Percentiles rank a stretch among this genome's conserved stretches.
Conservation (phyloP, 352 stramenopile species). For the Globisporangium splendens region DNA sequence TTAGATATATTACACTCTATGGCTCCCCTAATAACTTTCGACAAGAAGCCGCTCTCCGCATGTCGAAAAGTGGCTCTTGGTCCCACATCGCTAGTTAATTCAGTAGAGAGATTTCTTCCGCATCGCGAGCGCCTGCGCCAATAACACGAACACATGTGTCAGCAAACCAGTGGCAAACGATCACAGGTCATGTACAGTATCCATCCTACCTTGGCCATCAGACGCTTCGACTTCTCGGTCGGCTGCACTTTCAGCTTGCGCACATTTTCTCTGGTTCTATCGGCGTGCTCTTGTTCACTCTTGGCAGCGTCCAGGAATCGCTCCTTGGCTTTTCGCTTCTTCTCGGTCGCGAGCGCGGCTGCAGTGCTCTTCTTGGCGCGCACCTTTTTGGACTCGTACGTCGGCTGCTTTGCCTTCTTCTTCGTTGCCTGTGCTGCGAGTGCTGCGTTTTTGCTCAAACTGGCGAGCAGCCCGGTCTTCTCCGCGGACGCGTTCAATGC, state of each 20-base stretch:
- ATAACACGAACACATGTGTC: not conserved
- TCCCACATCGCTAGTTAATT: slow-evolving; percentile 9
- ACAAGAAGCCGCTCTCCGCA: not conserved
- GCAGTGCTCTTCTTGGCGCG: slow-evolving; percentile 20
- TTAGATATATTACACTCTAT: no score
- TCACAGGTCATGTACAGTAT: not conserved
- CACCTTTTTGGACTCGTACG: slow-evolving; percentile 16
- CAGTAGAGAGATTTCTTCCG: slow-evolving; percentile 39
- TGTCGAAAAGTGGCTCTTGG: no score
- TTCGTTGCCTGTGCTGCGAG: not conserved
- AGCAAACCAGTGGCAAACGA: not conserved
- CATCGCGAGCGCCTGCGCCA: slow-evolving; percentile 33
- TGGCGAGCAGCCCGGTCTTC: slow-evolving; percentile 1
- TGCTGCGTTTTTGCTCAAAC: slow-evolving; percentile 12
- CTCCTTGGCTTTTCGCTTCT: slow-evolving; percentile 26
- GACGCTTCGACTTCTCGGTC: slow-evolving; percentile 53
- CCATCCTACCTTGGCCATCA: slow-evolving; percentile 57
- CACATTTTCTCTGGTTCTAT: slow-evolving; percentile 58
- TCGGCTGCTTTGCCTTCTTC: slow-evolving; percentile 25
- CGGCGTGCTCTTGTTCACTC: slow-evolving; percentile 41
- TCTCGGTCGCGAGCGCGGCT: slow-evolving; percentile 2
- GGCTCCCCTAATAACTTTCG: no score
- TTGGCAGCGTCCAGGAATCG: slow-evolving; percentile 55
- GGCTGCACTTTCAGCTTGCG: slow-evolving; percentile 56
- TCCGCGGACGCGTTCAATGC: not conserved